Evolutionary conservation across 2,329 filamentous ascomycete genomes (phyloP).

Genomic region (Fulvia fulva): DNA sequence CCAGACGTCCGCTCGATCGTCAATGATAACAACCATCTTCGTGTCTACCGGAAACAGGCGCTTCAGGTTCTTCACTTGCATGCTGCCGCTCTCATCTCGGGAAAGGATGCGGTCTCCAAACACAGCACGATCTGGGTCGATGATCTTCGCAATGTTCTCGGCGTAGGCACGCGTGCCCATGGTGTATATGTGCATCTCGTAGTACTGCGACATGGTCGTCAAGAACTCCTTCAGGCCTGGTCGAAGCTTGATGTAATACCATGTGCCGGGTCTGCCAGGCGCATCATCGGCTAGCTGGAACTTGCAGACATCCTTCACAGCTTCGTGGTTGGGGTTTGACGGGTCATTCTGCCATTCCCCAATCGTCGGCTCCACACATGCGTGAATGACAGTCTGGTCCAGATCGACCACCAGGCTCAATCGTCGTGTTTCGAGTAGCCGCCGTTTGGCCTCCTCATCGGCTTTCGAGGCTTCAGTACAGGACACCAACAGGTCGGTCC

Average conservation of each 20-base stretch:
- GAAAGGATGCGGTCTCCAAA: slow-evolving; percentile 95
- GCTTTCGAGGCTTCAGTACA: slow-evolving; percentile 72
- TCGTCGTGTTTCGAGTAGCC: slow-evolving; percentile 75
- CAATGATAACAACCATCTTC: slow-evolving; percentile 98
- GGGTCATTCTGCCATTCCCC: slow-evolving; percentile 91
- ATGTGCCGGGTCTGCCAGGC: slow-evolving; percentile 72
- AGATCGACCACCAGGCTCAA: slow-evolving; percentile 93
- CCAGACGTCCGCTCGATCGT: slow-evolving; percentile 96
- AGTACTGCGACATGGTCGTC: slow-evolving; percentile 69
- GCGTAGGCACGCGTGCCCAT: slow-evolving; percentile 99
- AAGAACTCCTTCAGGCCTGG: slow-evolving; percentile 82
- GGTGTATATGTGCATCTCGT: slow-evolving; percentile 96
- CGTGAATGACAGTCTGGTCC: slow-evolving; percentile 97
- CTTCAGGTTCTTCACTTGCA: slow-evolving; percentile 84
- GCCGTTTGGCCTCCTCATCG: slow-evolving; percentile 80
- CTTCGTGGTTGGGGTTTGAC: slow-evolving; percentile 83
- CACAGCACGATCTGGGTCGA: slow-evolving; percentile 82
- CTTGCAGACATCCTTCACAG: slow-evolving; percentile 79
- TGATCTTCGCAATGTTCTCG: slow-evolving; percentile 82
- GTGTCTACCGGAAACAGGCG: slow-evolving; percentile 93
- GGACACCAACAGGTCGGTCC: slow-evolving; percentile 81
- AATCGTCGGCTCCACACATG: slow-evolving; percentile 92
- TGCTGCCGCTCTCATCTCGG: slow-evolving; percentile 91
- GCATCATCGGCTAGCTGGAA: slow-evolving; percentile 90
- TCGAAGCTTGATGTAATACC: slow-evolving; percentile 97